phyloP scores from a whole-genome alignment of 305 asterid species.

The Lippia alba region DNA sequence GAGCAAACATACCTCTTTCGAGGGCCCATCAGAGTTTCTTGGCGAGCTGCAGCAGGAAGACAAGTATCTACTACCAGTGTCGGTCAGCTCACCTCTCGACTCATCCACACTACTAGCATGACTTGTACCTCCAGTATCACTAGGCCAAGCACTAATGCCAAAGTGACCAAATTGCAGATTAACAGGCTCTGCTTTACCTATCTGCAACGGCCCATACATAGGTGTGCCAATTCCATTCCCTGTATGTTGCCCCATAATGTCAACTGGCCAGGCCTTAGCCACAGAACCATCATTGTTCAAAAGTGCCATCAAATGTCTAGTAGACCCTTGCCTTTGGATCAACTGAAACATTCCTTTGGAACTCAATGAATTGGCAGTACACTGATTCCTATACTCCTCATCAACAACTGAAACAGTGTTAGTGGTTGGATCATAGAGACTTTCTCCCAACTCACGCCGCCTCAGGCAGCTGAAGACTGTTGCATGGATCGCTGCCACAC shows the following conservation, averaged over 20 bases:
- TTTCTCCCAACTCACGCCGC: constrained; percentile 81
- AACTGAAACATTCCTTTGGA: constrained; percentile 98
- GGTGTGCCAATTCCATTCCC: constrained; percentile 71
- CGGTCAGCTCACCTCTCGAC: constrained; percentile 82
- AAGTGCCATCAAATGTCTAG: constrained; percentile 90
- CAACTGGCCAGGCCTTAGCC: constrained; percentile 97
- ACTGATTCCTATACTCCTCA: constrained; percentile 94
- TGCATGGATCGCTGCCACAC: constrained; percentile 97
- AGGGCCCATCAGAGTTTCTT: constrained; percentile 69
- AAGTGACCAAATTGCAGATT: constrained; percentile 96
- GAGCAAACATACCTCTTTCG: constrained; percentile 73
- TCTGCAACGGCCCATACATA: constrained; percentile 83
- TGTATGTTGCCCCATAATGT: constrained; percentile 46
- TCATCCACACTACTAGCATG: constrained; percentile 90
- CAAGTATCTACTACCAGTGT: constrained; percentile 80
- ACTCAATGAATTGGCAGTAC: constrained; percentile 87
- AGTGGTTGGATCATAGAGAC: constrained; percentile 75
- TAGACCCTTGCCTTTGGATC: constrained; percentile 93
- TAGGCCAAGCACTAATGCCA: constrained; percentile 97
- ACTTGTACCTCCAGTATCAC: constrained; percentile 89
- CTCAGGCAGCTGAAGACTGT: constrained; percentile 94
- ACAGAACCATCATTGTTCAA: constrained; percentile 88
- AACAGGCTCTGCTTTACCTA: constrained; percentile 85
- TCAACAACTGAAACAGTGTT: constrained; percentile 71
- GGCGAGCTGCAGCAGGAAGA: constrained; percentile 99